Evolutionary conservation across 805 yeast species (phyloP), one percentile per base, ranked within the genome.

Genomic region (Cyberlindnera xylosilytica): DNA sequence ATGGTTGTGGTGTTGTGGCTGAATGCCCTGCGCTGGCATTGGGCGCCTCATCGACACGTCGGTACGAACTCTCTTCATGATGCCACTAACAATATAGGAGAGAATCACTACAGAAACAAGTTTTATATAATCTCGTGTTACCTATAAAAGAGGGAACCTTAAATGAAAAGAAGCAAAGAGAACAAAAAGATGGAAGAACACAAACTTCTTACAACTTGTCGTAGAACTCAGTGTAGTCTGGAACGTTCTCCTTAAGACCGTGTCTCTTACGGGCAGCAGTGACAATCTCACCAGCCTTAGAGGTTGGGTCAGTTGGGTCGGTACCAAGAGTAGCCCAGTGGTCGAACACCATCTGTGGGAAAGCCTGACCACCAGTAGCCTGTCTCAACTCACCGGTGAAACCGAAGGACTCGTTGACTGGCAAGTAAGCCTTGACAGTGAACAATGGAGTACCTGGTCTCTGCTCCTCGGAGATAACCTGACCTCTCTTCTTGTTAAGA

Each of bases 351-450:
- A 93, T 81, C 80, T 91, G 98, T 78, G 99, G 99, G 99, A 91
- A 91, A 74, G 99, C 99, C 83, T 91, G 99, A 76, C 99, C 99
- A 87, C 97, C 97, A 68, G 99, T 91, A 69, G 98, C 97, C 79
- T 91, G 97, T 83, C 99, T 88, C 70, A 91, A 85, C 68, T 90
- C 96, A 80, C 95, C 93, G 65, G 96, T 85, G 96, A 91, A 91
- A 86, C 99, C 99, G 85, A 93, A 91, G 47, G 99, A 91, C 82
- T 93, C 99, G 79, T 91, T 93, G 63, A 91, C 97, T 72, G 99
- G 99, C 78, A 91, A 82, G 96, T 89, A 87, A 65, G 99, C 99
- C 88, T 91, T 93, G 74, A 91, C 95, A 65, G 96, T 89, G 83
- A 93, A 93, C 80, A 93, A 82, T 76, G 99, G 98, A 63, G 99